Percentiles rank a stretch among this genome's conserved stretches.
Evolutionary conservation across 2,329 filamentous ascomycete genomes (phyloP).

Genomic region (Pseudogymnoascus sp.): DNA sequence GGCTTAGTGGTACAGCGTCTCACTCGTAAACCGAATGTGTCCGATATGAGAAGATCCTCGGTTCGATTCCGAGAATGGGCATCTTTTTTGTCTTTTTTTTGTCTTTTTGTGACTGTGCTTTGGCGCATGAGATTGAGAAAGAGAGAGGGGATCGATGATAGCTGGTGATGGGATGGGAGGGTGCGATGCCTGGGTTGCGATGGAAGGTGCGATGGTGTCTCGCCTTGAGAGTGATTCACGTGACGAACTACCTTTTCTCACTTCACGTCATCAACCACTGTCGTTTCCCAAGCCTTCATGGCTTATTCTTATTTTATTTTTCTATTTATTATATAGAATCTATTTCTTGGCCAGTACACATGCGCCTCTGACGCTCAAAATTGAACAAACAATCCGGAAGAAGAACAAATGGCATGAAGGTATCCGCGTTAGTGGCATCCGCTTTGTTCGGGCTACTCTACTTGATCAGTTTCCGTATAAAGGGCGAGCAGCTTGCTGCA

Average conservation of each 20-base stretch:
- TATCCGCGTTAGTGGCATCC: no score
- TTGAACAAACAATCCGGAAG: no score
- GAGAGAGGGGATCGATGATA: not conserved
- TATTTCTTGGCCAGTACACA: not conserved
- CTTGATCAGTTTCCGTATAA: no score
- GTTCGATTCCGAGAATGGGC: constrained; percentile 21
- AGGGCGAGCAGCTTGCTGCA: no score
- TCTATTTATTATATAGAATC: not conserved
- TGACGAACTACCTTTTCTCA: not conserved
- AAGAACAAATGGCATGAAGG: no score
- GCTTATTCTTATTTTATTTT: no score
- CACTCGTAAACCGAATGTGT: constrained; percentile 13
- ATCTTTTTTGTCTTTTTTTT: constrained; percentile 6
- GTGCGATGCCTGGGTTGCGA: not conserved
- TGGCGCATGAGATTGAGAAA: not conserved
- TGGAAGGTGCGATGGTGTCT: not conserved
- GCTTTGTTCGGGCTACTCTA: no score
- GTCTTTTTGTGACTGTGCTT: not conserved
- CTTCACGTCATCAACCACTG: not conserved
- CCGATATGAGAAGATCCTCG: constrained; percentile 20
- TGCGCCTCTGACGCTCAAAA: not conserved
- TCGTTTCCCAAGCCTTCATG: not conserved
- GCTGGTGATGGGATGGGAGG: not conserved
- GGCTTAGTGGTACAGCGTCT: constrained; percentile 18
- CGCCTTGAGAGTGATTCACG: not conserved